Evolutionary conservation across 805 yeast genomes (phyloP).

Genomic region (Suhomyces vadensis): DNA sequence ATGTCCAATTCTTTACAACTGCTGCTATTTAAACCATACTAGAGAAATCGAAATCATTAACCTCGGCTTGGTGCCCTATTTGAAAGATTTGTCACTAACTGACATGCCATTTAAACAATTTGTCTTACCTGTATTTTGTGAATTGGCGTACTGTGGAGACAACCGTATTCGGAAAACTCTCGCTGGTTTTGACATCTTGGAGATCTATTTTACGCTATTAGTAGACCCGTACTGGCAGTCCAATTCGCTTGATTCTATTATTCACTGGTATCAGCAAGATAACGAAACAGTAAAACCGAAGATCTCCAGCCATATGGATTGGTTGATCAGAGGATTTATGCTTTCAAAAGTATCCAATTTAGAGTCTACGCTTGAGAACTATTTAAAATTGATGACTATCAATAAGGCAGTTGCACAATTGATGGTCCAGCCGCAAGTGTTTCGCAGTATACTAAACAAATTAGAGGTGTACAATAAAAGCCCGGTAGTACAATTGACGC

Average conservation of each 20-base stretch:
- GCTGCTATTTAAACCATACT: conserved; percentile 48
- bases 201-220: conserved; percentile 41
- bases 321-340: conserved; percentile 42
- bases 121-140: conserved; percentile 53
- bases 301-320: conserved; percentile 26
- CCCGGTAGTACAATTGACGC: conserved; percentile 39
- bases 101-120: conserved; percentile 52
- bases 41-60: conserved; percentile 48
- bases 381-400: conserved; percentile 34
- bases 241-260: conserved; percentile 52
- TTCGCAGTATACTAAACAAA: conserved; percentile 32
- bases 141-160: conserved; percentile 48
- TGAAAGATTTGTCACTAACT: conserved; percentile 39
- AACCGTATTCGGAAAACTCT: conserved; percentile 37
- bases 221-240: conserved; percentile 59
- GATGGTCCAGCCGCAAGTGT: conserved; percentile 29
- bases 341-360: conserved; percentile 41
- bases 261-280: conserved; percentile 39
- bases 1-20: conserved; percentile 52
- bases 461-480: conserved; percentile 27
- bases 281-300: conserved; percentile 23
- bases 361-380: conserved; percentile 44
- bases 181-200: conserved; percentile 37
- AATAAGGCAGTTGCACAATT: conserved; percentile 19
- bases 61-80: conserved; percentile 48